Conservation (phyloP, 805 yeast genomes). For the Kurtzmaniella cleridarum region DNA sequence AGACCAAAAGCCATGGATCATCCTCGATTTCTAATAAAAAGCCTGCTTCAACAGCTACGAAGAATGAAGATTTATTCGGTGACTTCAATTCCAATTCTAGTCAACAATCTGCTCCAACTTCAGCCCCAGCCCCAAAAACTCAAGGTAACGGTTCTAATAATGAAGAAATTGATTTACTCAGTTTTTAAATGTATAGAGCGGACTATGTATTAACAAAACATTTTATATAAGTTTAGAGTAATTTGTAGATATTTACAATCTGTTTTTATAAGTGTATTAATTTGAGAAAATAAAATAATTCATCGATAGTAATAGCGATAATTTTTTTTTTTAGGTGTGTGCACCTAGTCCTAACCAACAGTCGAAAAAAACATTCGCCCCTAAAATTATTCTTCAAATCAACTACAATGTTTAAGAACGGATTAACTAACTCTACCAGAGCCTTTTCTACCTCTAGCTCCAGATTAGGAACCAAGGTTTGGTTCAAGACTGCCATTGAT, state of each 20-base stretch:
- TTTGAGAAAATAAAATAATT: no score
- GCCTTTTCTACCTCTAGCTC: slow-evolving; percentile 44
- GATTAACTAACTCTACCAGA: slow-evolving; percentile 27
- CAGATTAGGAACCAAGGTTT: slow-evolving; percentile 48
- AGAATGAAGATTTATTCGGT: slow-evolving; percentile 26
- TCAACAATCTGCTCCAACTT: slow-evolving; percentile 10
- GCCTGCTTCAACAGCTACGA: slow-evolving; percentile 10
- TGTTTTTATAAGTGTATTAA: no score
- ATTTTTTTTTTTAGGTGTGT: neutral
- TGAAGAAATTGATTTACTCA: slow-evolving; percentile 47
- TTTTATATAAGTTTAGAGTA: neutral
- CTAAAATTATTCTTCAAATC: neutral
- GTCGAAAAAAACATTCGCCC: neutral
- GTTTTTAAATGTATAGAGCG: slow-evolving; percentile 26
- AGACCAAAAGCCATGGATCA: slow-evolving; percentile 31
- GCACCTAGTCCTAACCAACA: no score
- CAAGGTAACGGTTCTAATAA: slow-evolving; percentile 2
- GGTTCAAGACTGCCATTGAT: slow-evolving; percentile 51
- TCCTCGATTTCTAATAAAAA: slow-evolving; percentile 9
- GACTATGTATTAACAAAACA: neutral
- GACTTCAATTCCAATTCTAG: slow-evolving; percentile 22
- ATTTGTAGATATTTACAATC: neutral
- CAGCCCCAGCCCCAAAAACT: slow-evolving; percentile 6
- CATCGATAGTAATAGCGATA: no score
- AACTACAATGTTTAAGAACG: slow-evolving; percentile 12